Conservation (phyloP, 768 basidiomycete species). For the Melanogaster broomeanus region DNA sequence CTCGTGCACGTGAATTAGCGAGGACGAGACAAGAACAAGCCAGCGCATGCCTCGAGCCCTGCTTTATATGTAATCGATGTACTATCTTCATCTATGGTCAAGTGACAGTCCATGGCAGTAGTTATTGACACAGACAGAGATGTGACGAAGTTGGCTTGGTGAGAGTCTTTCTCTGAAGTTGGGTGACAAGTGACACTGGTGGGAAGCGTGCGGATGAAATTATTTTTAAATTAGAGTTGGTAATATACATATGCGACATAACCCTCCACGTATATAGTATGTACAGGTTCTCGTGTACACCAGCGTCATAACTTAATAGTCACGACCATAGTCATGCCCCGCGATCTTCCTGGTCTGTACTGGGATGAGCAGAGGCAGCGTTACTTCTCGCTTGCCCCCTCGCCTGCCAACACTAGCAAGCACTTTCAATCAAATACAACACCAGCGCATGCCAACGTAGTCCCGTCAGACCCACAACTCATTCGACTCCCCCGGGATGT, state of each 20-base stretch:
- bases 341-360: conserved; percentile 55
- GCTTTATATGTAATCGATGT: too few species aligned
- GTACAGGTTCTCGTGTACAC: too few species aligned
- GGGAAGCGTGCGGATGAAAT: too few species aligned
- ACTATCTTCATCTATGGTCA: too few species aligned
- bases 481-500: neutral
- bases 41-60: neutral
- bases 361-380: conserved; percentile 53
- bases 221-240: too few species aligned
- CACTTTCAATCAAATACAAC: neutral
- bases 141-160: neutral
- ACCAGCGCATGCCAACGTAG: conserved; percentile 19
- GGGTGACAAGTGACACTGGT: neutral
- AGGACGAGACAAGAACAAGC: neutral
- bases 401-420: neutral
- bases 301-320: too few species aligned
- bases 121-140: neutral
- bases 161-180: neutral
- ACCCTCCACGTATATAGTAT: too few species aligned
- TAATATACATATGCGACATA: too few species aligned
- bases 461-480: conserved; percentile 3
- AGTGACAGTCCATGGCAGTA: neutral
- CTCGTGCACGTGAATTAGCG: neutral
- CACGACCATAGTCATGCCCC: too few species aligned
- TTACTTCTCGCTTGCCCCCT: conserved; percentile 57